Base-by-base conservation (phyloP, 176 grass and related monocot genomes). In the Bonia amplexicaulis region DNA sequence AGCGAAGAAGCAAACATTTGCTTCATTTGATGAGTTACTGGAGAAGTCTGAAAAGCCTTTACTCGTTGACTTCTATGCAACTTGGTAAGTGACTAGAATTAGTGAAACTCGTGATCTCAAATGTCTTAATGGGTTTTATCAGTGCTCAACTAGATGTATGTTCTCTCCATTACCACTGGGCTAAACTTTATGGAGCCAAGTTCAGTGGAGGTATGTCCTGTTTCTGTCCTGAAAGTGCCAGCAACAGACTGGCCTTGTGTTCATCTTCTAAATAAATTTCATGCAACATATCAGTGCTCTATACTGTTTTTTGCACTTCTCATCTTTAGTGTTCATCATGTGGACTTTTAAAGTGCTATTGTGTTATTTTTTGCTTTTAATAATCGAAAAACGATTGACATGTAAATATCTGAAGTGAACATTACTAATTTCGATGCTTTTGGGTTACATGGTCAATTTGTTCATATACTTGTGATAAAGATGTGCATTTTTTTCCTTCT, bases 41-140 rank as follows among this genome's bases (percentile, higher is more conserved):
- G 90, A 92, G 76, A 88, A 99, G 62, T 92, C 91, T 64, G 93
- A 99, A 35, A 99, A 92, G 37, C 96, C 96, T 79, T 45, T 99
- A 37, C 66, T 99, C 5, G 93, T 99, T 27, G 96, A 99, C 41
- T 99, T 99, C 69, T 99, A 96, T 86, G 96, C 96, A 64, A 99
- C 93, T 81, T 99, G 96, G 93, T 99, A 91, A 76, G 86, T 4
- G n/a, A 51, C 39, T 41, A 5, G 4, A 59, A 49, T 19, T 58
- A 39, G 25, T 37, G 26, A 63, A 86, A 20, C 17, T 63, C 1
- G 2, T 76, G 9, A 7, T 73, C n/a, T 19, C 37, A 81, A 15
- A 62, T 70, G 62, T 64, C 59, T 19, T 55, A 31, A 25, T 84
- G 33, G 39, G 42, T 52, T 64, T 37, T 54, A 20, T 79, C 19